Conservation (phyloP, 2,329 filamentous ascomycete genomes). For the Ophiocordyceps robertsii region DNA sequence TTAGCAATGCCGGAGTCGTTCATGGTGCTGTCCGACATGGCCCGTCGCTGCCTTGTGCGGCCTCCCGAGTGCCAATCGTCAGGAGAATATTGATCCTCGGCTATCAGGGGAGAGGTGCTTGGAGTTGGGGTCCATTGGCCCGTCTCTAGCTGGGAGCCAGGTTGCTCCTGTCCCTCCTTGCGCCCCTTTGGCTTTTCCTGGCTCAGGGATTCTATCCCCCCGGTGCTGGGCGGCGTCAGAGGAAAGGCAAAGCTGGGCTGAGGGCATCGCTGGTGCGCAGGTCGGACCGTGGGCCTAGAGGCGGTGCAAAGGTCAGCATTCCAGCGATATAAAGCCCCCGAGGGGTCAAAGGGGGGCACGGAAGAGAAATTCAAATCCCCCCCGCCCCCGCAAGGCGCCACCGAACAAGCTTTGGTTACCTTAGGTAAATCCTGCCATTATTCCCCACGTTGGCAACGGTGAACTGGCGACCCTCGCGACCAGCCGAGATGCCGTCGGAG, state of each 20-base stretch:
- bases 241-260: constrained; percentile 49
- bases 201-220: constrained; percentile 35
- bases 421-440: constrained; percentile 70
- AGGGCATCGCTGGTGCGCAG: constrained; percentile 46
- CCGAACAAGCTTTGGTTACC: constrained; percentile 34
- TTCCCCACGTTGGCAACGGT: constrained; percentile 72
- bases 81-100: constrained; percentile 19
- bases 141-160: constrained; percentile 10
- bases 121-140: constrained; percentile 30
- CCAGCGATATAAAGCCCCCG: not conserved
- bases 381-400: not conserved
- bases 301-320: constrained; percentile 8
- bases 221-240: constrained; percentile 44
- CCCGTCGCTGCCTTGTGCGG: constrained; percentile 38
- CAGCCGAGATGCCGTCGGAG: constrained; percentile 47
- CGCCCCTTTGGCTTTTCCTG: constrained; percentile 13
- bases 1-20: constrained; percentile 45
- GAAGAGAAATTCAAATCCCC: not conserved
- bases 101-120: constrained; percentile 21
- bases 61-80: constrained; percentile 9
- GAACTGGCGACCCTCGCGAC: constrained; percentile 58
- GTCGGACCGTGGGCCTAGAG: constrained; percentile 45
- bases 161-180: not conserved
- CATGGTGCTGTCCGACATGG: constrained; percentile 65
- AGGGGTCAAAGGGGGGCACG: not conserved